Evolutionary conservation across 352 stramenopile genomes (phyloP), one percentile per base, ranked within the genome.

Genomic region (Phytophthora meadii): DNA sequence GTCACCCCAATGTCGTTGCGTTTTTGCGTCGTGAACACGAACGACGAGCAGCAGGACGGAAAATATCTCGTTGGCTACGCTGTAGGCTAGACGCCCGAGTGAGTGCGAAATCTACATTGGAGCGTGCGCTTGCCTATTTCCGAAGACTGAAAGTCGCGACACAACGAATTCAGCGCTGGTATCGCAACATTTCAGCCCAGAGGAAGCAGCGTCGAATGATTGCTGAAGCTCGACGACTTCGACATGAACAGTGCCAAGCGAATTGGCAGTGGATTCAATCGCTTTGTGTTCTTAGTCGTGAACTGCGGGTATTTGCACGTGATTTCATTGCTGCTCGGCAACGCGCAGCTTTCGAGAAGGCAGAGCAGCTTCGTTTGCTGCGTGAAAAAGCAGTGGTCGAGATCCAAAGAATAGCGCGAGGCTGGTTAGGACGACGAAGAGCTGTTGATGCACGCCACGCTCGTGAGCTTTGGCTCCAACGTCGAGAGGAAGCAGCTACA

Each of bases 121-220:
- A 89, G 49, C 63, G 73, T 4, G 69, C 80, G 32, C 65, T 89
- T 9, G 70, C 56, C 19, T 75, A 72, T 48, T 76, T 91, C 36
- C 68, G 76, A 8, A 58, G 61, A 3, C 82, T 83, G 6, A 81
- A 83, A 32, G 60, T 70, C 49, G 72, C 66, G 22, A 70, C 70
- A 12, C 37, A 76, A 8, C 69, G 68, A 9, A 77, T 94, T n/a
- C 86, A 94, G 55, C 73, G 68, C 5, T 81, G 63, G 41, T 75
- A 88, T 46, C 77, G 84, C 5, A 54, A 61, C n/a, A 78, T 73
- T 42, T 52, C 62, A 44, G 30, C 36, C 2, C 37, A 74, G 14
- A 44, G 48, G 4, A 72, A 61, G 15, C 61, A 77, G n/a, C 63
- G 66, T 14, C 46, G 54, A 30, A 39, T 77, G 14, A 40, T 89